Evolutionary conservation across 2,329 filamentous ascomycete genomes (phyloP), one percentile per base, ranked within the genome.

Genomic region (Talaromyces sp.): DNA sequence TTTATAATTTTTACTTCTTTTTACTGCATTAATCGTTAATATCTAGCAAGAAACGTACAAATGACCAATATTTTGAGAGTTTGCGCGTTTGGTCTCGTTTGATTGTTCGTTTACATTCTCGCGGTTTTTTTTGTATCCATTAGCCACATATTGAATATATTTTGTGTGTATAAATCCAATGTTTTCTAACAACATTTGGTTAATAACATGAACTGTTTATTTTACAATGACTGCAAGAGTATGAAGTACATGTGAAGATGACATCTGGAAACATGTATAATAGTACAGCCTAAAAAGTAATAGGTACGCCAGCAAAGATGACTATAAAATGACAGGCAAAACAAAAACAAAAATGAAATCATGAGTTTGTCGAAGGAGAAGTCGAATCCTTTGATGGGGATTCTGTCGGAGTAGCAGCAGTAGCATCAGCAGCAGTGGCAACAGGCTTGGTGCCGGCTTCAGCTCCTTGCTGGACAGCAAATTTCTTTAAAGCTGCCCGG

Each of bases 401-500:
- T 21, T 24, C 43, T 24, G 43, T 13, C 19, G 43, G 9, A 19
- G 43, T 13, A 46, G 43, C 19, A 11, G 19, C 19, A 24, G 43
- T 17, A 14, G 32, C 32, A 14, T 35, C 8, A 19, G 19, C 17
- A 21, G 17, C 10, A 24, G 41, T 4, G n/a, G n/a, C 7, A 46
- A 19, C n/a, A 46, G 43, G 19, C 24, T 46, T 46, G 43, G 43
- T 46, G 43, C 17, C 19, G 17, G 43, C 11, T 46, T 19, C 43
- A 24, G 11, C 19, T 46, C 43, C 43, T 24, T 41, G 55, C 24
- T 55, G 26, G 29, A 55, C 41, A 26, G 55, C 24, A 26, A 61
- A 55, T 27, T 55, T 56, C 3, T 43, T 53, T 27, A 61, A 46
- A 35, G 65, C 56, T 60, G 71, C 62, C 31, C 72, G 68, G 58